These are phyloP conservation scores for Iris pallida DNA, from an alignment of 116 monocot genomes.

Conservation along the genomic window DNA sequence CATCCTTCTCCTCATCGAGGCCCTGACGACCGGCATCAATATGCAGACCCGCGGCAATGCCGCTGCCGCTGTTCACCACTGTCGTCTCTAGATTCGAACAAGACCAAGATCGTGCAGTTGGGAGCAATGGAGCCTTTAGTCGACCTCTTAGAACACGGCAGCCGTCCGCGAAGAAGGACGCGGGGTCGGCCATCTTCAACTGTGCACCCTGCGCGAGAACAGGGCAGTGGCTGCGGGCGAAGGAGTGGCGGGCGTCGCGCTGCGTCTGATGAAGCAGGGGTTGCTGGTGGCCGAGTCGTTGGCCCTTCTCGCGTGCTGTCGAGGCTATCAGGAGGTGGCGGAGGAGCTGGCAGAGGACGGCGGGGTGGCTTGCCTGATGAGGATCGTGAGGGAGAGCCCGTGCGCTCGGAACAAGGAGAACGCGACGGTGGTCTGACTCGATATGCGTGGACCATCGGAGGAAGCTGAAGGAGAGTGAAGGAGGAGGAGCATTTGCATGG, in stretches of 20 bases:
- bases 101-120: conserved; percentile 59
- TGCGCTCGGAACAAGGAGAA: conserved; percentile 59
- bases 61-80: conserved; percentile 84
- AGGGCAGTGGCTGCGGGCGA: conserved; percentile 38
- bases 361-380: conserved; percentile 41
- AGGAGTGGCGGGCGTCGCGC: conserved; percentile 30
- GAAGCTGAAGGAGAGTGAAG: conserved; percentile 43
- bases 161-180: conserved; percentile 60
- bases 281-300: conserved; percentile 54
- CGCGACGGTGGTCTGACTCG: conserved; percentile 44
- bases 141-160: conserved; percentile 54
- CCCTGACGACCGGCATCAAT: conserved; percentile 36
- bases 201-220: conserved; percentile 56
- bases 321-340: conserved; percentile 30
- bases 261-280: conserved; percentile 34
- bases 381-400: conserved; percentile 29
- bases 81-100: conserved; percentile 75
- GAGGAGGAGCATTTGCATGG: conserved; percentile 55
- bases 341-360: conserved; percentile 37
- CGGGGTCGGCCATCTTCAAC: conserved; percentile 70
- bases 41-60: conserved; percentile 65
- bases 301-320: conserved; percentile 63
- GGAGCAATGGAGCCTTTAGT: conserved; percentile 58
- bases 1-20: conserved; percentile 64
- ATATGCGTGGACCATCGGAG: conserved; percentile 46